A percentile compares a stretch with the other conserved stretches of the same genome.
phyloP scores from a whole-genome alignment of 306 rosid genomes.

The Rosa persica region DNA sequence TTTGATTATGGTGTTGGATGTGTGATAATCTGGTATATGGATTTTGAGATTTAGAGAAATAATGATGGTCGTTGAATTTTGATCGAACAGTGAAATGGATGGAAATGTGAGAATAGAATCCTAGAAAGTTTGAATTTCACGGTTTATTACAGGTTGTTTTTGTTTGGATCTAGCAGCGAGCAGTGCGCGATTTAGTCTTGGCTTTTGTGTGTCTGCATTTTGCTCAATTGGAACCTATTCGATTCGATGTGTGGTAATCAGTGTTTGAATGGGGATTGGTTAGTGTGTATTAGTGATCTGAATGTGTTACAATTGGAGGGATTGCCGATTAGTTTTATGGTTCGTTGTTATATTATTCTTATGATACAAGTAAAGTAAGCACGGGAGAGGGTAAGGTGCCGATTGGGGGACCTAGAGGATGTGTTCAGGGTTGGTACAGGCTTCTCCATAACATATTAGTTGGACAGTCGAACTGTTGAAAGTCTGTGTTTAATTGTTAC shows the following conservation, averaged over 20 bases:
- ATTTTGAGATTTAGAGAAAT: neutral
- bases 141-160: neutral
- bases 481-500: too few relatives aligned
- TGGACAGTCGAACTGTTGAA: too few relatives aligned
- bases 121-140: neutral
- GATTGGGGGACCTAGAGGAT: too few relatives aligned
- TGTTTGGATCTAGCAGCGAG: slow-evolving; percentile 3
- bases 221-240: neutral
- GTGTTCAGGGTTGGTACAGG: too few relatives aligned
- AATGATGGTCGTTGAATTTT: slow-evolving; percentile 15
- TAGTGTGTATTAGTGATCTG: neutral
- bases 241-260: neutral
- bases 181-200: neutral
- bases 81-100: slow-evolving; percentile 21
- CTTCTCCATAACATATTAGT: too few relatives aligned
- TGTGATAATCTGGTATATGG: neutral
- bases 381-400: neutral
- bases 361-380: neutral
- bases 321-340: neutral
- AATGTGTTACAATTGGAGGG: neutral
- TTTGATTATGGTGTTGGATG: neutral
- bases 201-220: slow-evolving; percentile 1
- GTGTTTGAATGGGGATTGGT: neutral
- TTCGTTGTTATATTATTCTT: neutral
- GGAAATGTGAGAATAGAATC: neutral